phyloP scores from a whole-genome alignment of 1,139 yeast species.

The Diutina rugosa region DNA sequence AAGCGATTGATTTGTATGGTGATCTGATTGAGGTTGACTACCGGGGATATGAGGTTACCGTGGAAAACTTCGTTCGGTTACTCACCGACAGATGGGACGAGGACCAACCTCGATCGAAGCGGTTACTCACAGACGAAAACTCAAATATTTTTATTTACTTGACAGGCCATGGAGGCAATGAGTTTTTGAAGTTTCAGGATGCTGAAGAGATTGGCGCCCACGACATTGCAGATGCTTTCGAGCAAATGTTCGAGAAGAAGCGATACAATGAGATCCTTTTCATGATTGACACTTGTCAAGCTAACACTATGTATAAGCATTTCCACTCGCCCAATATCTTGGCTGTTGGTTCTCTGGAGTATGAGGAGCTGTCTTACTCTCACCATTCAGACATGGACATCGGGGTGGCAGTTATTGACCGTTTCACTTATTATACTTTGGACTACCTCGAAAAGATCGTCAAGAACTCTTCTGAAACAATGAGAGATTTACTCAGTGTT shows the following conservation, averaged over 20 bases:
- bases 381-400: constrained; percentile 92
- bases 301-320: constrained; percentile 91
- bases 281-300: constrained; percentile 98
- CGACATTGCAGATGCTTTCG: constrained; percentile 95
- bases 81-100: constrained; percentile 93
- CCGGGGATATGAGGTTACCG: constrained; percentile 96
- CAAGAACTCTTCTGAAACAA: constrained; percentile 59
- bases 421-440: constrained; percentile 86
- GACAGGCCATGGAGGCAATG: constrained; percentile 99
- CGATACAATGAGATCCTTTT: constrained; percentile 90
- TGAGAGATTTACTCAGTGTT: constrained; percentile 72
- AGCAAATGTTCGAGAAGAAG: constrained; percentile 91
- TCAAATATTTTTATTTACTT: constrained; percentile 87
- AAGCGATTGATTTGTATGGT: constrained; percentile 89
- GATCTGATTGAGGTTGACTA: constrained; percentile 93
- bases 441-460: constrained; percentile 78
- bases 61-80: constrained; percentile 81
- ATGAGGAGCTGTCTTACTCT: constrained; percentile 87
- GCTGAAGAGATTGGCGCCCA: constrained; percentile 95
- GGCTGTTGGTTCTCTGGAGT: constrained; percentile 85
- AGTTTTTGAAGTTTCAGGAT: constrained; percentile 91
- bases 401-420: constrained; percentile 95
- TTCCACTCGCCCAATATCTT: constrained; percentile 87
- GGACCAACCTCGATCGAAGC: constrained; percentile 83
- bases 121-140: constrained; percentile 83